phyloP scores from a whole-genome alignment of 768 basidiomycete species.

The Leccinum truebloodii region DNA sequence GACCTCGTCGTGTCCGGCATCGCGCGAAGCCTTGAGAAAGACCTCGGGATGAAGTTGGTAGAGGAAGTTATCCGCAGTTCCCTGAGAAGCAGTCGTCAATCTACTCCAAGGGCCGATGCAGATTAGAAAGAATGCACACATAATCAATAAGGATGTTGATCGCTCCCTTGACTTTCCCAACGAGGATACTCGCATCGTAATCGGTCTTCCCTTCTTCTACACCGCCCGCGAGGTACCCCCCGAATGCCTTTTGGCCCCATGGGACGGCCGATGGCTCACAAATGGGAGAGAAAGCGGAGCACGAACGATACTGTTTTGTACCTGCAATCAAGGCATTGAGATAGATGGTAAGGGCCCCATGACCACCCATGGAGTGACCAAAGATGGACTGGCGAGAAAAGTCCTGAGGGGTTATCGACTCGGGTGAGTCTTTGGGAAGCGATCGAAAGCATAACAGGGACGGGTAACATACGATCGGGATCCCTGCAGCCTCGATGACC shows the following conservation, averaged over 20 bases:
- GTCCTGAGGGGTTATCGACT: conserved; percentile 52
- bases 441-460: not conserved
- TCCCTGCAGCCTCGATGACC: conserved; percentile 66
- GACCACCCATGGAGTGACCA: conserved; percentile 98
- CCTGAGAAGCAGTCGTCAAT: conserved; percentile 43
- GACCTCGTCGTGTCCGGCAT: conserved; percentile 67
- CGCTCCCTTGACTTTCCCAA: conserved; percentile 59
- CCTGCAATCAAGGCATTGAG: conserved; percentile 59
- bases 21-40: conserved; percentile 77
- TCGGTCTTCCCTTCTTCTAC: conserved; percentile 66
- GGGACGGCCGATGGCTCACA: conserved; percentile 83
- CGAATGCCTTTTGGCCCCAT: conserved; percentile 94
- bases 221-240: conserved; percentile 78
- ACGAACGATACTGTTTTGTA: conserved; percentile 74
- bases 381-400: conserved; percentile 82
- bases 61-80: conserved; percentile 79
- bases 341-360: conserved; percentile 91
- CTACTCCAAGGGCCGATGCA: not conserved
- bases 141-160: conserved; percentile 87
- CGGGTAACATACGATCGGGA: conserved; percentile 68
- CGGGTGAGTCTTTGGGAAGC: not conserved
- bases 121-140: conserved; percentile 41
- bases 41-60: conserved; percentile 90
- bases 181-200: conserved; percentile 88
- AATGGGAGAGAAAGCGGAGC: conserved; percentile 86